Conservation (phyloP, 345 rosid species). For the Linum usitatissimum region DNA sequence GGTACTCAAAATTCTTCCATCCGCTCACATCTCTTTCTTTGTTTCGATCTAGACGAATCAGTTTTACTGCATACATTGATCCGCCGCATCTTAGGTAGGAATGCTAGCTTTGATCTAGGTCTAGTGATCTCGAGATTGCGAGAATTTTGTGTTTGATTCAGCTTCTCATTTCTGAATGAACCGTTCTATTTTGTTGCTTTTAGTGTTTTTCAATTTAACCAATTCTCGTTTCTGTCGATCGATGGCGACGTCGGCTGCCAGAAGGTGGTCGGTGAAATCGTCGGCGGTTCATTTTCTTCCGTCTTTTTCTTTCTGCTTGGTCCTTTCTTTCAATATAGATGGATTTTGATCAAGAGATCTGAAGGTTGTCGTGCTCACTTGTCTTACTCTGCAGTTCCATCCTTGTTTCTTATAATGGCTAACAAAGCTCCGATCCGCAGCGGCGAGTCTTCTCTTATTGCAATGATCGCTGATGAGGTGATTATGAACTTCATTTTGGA, state of each 20-base stretch:
- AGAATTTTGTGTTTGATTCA: background rate
- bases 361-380: background rate
- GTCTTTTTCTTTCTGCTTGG: background rate
- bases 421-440: background rate
- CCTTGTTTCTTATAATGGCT: background rate
- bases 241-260: too few relatives aligned
- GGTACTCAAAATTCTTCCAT: background rate
- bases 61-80: background rate
- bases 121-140: background rate
- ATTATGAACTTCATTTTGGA: background rate
- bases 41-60: background rate
- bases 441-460: conserved; percentile 1
- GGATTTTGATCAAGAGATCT: background rate
- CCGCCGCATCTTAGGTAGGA: background rate
- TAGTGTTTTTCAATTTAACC: background rate
- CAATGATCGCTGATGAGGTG: conserved; percentile 5
- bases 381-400: background rate
- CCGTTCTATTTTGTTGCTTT: too few relatives aligned
- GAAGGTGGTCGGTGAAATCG: too few relatives aligned
- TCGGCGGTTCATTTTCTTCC: too few relatives aligned
- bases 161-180: background rate
- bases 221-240: too few relatives aligned
- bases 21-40: background rate
- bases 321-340: background rate
- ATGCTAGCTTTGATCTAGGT: background rate